phyloP scores from a whole-genome alignment of 2,329 filamentous ascomycete species.

The Epichloe glyceriae region DNA sequence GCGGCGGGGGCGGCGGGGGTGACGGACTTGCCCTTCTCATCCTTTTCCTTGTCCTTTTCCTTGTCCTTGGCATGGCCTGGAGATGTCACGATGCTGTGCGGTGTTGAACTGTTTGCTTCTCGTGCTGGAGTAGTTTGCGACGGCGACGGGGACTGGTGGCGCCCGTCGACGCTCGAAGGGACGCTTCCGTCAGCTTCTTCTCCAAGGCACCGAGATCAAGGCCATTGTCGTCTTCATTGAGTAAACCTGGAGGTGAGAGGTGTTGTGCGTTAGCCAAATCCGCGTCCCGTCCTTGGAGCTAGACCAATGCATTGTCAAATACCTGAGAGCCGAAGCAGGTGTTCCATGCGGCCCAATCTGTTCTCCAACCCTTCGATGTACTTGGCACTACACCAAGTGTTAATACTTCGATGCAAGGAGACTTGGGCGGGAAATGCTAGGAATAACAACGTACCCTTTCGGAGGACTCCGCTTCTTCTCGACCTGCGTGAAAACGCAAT shows the following conservation, averaged over 20 bases:
- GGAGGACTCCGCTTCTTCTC: constrained; percentile 97
- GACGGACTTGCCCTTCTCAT: constrained; percentile 23
- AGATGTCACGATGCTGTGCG: constrained; percentile 42
- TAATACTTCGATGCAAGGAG: neutral
- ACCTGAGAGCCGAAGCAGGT: constrained; percentile 72
- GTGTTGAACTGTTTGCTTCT: constrained; percentile 31
- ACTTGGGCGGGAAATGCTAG: neutral
- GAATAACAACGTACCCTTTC: constrained; percentile 57
- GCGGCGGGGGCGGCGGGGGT: constrained; percentile 15
- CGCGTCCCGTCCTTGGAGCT: neutral
- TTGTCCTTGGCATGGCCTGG: constrained; percentile 30
- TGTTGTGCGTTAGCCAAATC: neutral
- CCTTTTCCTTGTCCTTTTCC: constrained; percentile 21
- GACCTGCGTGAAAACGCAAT: constrained; percentile 93
- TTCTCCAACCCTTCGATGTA: constrained; percentile 98
- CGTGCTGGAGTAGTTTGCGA: constrained; percentile 31
- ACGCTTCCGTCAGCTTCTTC: constrained; percentile 53
- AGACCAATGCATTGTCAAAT: neutral
- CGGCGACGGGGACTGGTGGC: constrained; percentile 35
- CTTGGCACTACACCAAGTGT: constrained; percentile 53
- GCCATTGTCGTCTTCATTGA: constrained; percentile 74
- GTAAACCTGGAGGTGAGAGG: constrained; percentile 39
- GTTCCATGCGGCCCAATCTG: constrained; percentile 89
- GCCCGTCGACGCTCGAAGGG: constrained; percentile 35
- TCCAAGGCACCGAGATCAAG: constrained; percentile 84